Evolutionary conservation across 2,329 filamentous ascomycete genomes (phyloP), one percentile per base, ranked within the genome.

Genomic region (Nakataea oryzae): DNA sequence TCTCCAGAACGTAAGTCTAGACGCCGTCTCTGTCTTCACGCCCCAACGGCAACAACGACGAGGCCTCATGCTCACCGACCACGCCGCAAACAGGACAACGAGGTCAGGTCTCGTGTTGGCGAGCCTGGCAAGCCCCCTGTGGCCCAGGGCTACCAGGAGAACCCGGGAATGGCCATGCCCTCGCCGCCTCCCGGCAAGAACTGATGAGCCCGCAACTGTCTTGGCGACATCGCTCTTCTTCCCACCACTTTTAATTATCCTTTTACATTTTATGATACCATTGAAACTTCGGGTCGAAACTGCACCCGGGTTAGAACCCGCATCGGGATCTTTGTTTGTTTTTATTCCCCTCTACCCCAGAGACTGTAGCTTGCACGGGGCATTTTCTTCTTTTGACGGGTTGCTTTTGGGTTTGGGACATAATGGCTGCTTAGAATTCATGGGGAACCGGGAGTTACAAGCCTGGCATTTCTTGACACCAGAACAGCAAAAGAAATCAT

Each of bases 51-150:
- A n/a, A n/a, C n/a, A n/a, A n/a, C n/a, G n/a, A 3, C 2, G 34
- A 41, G 4, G 13, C 13, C 34, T 7, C 21, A n/a, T 50, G 41
- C 41, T 47, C 4, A 47, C 41, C 14, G n/a, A 8, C 21, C 4
- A 17, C 41, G 17, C 21, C 41, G 17, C 7, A 50, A 50, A 50
- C 21, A 85, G 62, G 81, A 85, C 63, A 82, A 83, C 66, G 83
- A 86, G 68, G 76, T 79, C 57, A 30, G 67, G 69, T 62, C 59
- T 57, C 5, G 71, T 72, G 28, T 68, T 68, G 34, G 64, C 63
- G 65, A 68, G 69, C 66, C 61, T 65, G 34, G 67, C 67, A 62
- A 27, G 21, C 62, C 24, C 5, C 67, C 69, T 54, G 47, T 66
- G 55, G 58, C 58, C 8, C 70, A 73, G 61, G 71, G 69, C 60